Conservation (phyloP, 129 eudicot species). For the Chrysanthemum makinoi region DNA sequence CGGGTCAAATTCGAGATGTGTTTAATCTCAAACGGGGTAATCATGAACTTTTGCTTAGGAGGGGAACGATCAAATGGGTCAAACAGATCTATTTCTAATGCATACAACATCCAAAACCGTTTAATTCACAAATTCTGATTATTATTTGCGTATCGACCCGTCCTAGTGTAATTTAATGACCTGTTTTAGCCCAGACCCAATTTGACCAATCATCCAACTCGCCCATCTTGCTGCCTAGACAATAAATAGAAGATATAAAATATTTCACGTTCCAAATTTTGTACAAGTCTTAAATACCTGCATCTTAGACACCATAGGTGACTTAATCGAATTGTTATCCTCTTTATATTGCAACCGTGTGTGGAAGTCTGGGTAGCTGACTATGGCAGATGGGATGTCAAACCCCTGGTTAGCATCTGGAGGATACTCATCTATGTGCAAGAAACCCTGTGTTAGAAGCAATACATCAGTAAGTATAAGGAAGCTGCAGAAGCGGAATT, state of each 20-base stretch:
- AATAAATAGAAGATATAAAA: constrained; percentile 3
- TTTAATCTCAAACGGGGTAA: no score
- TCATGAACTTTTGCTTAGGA: no score
- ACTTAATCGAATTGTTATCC: constrained; percentile 35
- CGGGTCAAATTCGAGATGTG: background rate
- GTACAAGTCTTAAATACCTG: constrained; percentile 14
- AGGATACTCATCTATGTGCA: constrained; percentile 97
- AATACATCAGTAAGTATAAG: background rate
- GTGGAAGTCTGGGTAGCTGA: constrained; percentile 71
- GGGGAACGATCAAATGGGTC: no score
- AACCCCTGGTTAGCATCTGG: constrained; percentile 99
- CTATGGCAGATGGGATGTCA: constrained; percentile 94
- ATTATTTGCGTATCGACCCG: no score
- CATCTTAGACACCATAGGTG: constrained; percentile 65
- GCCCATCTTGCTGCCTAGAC: constrained; percentile 3
- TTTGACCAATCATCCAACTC: background rate
- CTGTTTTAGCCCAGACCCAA: background rate
- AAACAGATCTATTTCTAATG: background rate
- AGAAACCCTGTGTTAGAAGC: constrained; percentile 66
- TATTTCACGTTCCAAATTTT: background rate
- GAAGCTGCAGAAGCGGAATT: no score
- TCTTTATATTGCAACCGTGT: constrained; percentile 48
- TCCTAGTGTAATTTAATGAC: no score
- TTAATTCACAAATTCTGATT: no score
- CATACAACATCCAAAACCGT: constrained; percentile 1